Evolutionary conservation across 768 basidiomycete species (phyloP).

Genomic region (Tephrocybe rancida): DNA sequence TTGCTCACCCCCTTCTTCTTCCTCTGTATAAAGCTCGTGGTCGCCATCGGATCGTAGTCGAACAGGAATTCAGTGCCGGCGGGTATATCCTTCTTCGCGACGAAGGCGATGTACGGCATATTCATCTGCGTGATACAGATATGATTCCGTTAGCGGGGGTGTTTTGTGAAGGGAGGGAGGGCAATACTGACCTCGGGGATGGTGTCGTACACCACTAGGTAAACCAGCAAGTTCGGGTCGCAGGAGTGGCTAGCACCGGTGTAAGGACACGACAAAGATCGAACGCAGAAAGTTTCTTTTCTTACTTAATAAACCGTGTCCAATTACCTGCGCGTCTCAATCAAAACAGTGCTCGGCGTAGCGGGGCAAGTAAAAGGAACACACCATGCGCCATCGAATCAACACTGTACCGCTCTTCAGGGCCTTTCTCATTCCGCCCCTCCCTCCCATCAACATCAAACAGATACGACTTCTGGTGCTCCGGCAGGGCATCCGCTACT

Average conservation of each 20-base stretch:
- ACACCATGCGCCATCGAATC: slow-evolving; percentile 54
- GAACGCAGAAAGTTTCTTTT: background rate
- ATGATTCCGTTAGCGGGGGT: background rate
- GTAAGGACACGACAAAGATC: background rate
- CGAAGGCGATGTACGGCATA: slow-evolving; percentile 65
- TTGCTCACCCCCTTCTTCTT: slow-evolving; percentile 25
- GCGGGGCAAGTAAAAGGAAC: background rate
- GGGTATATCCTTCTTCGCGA: slow-evolving; percentile 47
- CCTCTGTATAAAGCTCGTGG: slow-evolving; percentile 3
- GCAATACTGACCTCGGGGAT: slow-evolving; percentile 48
- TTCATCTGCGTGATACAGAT: slow-evolving; percentile 42
- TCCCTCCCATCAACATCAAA: slow-evolving; percentile 70
- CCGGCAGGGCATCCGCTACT: slow-evolving; percentile 37
- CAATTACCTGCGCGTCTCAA: slow-evolving; percentile 60
- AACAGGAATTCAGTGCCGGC: slow-evolving; percentile 60
- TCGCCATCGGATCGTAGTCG: slow-evolving; percentile 59
- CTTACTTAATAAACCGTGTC: slow-evolving; percentile 76
- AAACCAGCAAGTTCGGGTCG: slow-evolving; percentile 57
- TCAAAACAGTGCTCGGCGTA: no score
- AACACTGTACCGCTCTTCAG: slow-evolving; percentile 48
- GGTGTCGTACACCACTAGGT: slow-evolving; percentile 63
- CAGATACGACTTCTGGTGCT: slow-evolving; percentile 45
- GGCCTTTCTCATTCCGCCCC: slow-evolving; percentile 33
- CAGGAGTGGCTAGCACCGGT: slow-evolving; percentile 62
- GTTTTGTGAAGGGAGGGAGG: background rate